Evolutionary conservation across 768 basidiomycete species (phyloP).

Genomic region (Exsudoporus frostii): DNA sequence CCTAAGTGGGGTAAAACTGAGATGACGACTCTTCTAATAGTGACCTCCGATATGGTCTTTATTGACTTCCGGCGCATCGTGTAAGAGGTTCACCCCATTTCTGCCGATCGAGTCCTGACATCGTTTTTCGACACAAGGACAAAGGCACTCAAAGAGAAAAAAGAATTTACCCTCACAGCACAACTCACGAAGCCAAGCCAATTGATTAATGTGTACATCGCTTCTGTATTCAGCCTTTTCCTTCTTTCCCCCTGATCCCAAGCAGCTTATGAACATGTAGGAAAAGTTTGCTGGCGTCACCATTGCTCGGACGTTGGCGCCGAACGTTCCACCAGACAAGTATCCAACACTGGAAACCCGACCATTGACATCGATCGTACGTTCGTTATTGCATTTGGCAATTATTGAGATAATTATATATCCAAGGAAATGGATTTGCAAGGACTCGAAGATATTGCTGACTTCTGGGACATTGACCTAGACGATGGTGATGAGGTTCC

Average conservation of each 20-base stretch:
- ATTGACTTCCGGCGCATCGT: slow-evolving; percentile 78
- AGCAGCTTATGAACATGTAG: slow-evolving; percentile 36
- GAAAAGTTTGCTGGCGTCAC: slow-evolving; percentile 73
- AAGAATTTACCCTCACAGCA: slow-evolving; percentile 57
- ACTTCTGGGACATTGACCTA: slow-evolving; percentile 58
- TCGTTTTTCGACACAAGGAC: slow-evolving; percentile 45
- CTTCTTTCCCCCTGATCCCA: slow-evolving; percentile 4
- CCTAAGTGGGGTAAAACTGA: slow-evolving; percentile 43
- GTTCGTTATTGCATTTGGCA: slow-evolving; percentile 5
- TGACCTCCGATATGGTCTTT: slow-evolving; percentile 72
- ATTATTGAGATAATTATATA: slow-evolving; percentile 3
- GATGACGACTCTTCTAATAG: slow-evolving; percentile 68
- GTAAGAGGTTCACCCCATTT: slow-evolving; percentile 40
- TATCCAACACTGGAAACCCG: slow-evolving; percentile 73
- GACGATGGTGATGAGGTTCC: slow-evolving; percentile 26
- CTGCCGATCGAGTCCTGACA: slow-evolving; percentile 1
- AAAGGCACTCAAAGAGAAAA: slow-evolving; percentile 56
- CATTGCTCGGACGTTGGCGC: slow-evolving; percentile 52
- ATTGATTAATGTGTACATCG: slow-evolving; percentile 52
- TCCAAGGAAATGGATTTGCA: slow-evolving; percentile 61
- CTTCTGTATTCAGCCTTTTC: slow-evolving; percentile 46
- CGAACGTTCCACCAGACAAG: slow-evolving; percentile 46
- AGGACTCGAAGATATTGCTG: slow-evolving; percentile 64
- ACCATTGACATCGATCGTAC: slow-evolving; percentile 58
- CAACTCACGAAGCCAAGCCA: slow-evolving; percentile 76